Conservation (phyloP, 805 yeast genomes). For the Pichia pseudocactophila region DNA sequence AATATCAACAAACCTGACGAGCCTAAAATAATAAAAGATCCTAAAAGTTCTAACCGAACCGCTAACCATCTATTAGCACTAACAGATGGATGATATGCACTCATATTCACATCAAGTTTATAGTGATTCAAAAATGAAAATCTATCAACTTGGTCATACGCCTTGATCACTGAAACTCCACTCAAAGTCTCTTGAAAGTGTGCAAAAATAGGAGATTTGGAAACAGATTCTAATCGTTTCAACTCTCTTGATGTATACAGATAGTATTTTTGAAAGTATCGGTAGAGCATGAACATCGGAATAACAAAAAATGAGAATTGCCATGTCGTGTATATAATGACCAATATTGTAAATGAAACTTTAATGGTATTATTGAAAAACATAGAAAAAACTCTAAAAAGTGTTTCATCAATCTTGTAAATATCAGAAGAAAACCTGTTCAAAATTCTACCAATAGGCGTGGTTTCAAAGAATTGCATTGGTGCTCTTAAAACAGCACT, state of each 20-base stretch:
- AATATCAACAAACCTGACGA: constrained; percentile 77
- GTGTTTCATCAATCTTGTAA: constrained; percentile 74
- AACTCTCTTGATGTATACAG: constrained; percentile 72
- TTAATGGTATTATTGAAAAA: constrained; percentile 53
- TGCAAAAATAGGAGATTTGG: constrained; percentile 73
- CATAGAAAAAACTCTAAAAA: constrained; percentile 62
- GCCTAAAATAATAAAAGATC: constrained; percentile 78
- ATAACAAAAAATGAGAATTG: constrained; percentile 61
- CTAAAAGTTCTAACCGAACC: constrained; percentile 83
- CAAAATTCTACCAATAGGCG: constrained; percentile 87
- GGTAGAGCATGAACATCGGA: constrained; percentile 60
- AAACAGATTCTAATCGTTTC: constrained; percentile 72
- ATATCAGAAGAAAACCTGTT: constrained; percentile 90
- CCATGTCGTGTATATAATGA: constrained; percentile 85
- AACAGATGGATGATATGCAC: constrained; percentile 86
- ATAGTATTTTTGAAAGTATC: constrained; percentile 69
- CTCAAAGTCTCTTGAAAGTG: constrained; percentile 76
- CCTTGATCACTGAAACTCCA: constrained; percentile 70
- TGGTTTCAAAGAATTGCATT: constrained; percentile 91
- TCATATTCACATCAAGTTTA: constrained; percentile 77
- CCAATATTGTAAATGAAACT: constrained; percentile 67
- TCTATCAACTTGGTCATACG: constrained; percentile 57
- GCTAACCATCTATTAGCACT: constrained; percentile 97
- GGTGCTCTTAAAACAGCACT: constrained; percentile 72
- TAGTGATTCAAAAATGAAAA: constrained; percentile 56